Conservation (phyloP, 2,329 filamentous ascomycete species). For the Aspergillus texensis region DNA sequence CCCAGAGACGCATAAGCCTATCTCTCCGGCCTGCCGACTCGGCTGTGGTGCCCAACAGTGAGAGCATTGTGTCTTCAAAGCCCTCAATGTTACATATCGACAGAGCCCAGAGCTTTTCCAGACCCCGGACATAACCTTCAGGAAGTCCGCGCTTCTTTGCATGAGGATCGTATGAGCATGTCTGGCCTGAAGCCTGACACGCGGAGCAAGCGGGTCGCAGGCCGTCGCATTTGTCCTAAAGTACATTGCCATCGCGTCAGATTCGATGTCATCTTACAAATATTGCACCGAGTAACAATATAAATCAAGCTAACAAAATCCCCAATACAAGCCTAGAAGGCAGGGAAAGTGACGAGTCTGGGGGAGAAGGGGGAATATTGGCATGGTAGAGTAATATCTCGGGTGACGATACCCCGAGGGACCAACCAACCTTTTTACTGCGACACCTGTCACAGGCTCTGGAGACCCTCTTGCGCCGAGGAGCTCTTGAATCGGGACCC, state of each 20-base stretch:
- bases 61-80: conserved; percentile 45
- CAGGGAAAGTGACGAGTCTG: not conserved
- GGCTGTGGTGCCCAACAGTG: conserved; percentile 40
- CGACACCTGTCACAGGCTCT: conserved; percentile 50
- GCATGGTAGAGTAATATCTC: conserved; percentile 2
- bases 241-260: not conserved
- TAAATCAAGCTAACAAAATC: not conserved
- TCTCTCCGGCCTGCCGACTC: conserved; percentile 35
- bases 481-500: conserved; percentile 39
- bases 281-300: not conserved
- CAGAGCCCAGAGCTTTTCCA: conserved; percentile 51
- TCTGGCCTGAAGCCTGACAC: conserved; percentile 42
- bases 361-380: not conserved
- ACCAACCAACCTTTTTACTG: conserved; percentile 41
- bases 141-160: conserved; percentile 50
- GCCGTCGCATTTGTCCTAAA: conserved; percentile 49
- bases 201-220: conserved; percentile 46
- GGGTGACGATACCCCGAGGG: not conserved
- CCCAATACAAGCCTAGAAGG: not conserved
- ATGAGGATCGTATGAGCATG: conserved; percentile 48
- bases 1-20: conserved; percentile 43
- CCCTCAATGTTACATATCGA: conserved; percentile 48
- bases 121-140: conserved; percentile 50
- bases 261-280: not conserved
- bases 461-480: conserved; percentile 49